Base-by-base conservation (phyloP, 1,284 basidiomycete genomes). In the Takashimella tepidaria region DNA sequence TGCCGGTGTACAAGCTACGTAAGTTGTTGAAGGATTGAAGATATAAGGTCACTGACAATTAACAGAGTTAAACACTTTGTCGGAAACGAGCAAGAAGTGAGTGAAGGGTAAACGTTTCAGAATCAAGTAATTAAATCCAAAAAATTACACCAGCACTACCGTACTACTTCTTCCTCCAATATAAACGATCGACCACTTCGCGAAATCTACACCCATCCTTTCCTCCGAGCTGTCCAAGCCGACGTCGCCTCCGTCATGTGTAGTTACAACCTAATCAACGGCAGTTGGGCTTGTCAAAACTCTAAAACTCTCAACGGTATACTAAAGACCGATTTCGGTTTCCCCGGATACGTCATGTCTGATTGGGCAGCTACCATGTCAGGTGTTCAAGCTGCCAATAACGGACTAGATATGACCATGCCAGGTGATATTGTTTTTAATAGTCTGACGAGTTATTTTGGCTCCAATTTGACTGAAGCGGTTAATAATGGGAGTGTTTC, bases 161-260 rank as follows among this genome's bases (percentile, higher is more conserved):
- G 73, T 25, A 73, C 69, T 3, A 68, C 78, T 42, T 81, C 79
- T 45, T 86, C 81, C 3, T 84, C 84, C 0, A 81, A 89, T 60
- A 81, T 90, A 8, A 86, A 89, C 63, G 88, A 89, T 65, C 78
- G 86, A 22, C 89, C 88, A 1, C 73, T 86, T 68, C 63, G 68
- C 37, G 67, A 71, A 51, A 64, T 73, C 50, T 73, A 76, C 57
- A 59, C 67, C 5, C 67, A 66, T 51, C 79, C 84, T 0, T 90
- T 89, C 79, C 67, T 88, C 66, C 80, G 81, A 55, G 83, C 84
- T 46, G 82, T 89, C n/a, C 81, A 84, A 76, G 87, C 87, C 0
- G 87, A 86, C 27, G 84, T 87, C 5, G 80, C 84, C 1, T 82
- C 82, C 44, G 79, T 90, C 56, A 92, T 91, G 88, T 90, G 86